Percentiles rank a stretch among this genome's conserved stretches.
phyloP scores from a whole-genome alignment of 2,329 filamentous ascomycete species.

The Westerdykella ornata region DNA sequence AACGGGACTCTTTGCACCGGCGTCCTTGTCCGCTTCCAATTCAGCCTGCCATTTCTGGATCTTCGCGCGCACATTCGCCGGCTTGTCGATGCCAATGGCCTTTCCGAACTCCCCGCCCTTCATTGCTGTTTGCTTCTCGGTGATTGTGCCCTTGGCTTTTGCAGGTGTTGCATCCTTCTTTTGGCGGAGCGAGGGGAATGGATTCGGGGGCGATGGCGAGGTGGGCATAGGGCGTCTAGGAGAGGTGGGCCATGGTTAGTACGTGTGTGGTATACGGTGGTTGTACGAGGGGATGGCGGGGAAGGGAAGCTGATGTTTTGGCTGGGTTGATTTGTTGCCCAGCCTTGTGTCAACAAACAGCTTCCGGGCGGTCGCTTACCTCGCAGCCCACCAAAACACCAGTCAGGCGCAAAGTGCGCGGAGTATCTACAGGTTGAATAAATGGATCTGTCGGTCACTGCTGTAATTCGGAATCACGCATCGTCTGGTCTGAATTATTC shows the following conservation, averaged over 20 bases:
- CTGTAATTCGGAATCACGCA: too few species aligned
- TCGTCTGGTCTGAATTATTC: too few species aligned
- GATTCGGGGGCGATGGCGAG: constrained; percentile 6
- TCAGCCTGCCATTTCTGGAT: constrained; percentile 80
- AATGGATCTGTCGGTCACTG: too few species aligned
- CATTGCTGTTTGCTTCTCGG: constrained; percentile 26
- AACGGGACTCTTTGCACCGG: constrained; percentile 11
- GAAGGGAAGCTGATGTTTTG: constrained; percentile 7
- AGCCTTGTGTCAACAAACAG: constrained; percentile 2
- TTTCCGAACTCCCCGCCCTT: constrained; percentile 36
- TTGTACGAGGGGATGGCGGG: constrained; percentile 5
- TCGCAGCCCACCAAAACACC: too few species aligned
- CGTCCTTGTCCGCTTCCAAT: constrained; percentile 53
- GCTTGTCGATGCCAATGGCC: constrained; percentile 37
- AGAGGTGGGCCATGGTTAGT: constrained; percentile 1
- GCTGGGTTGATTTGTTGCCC: not conserved
- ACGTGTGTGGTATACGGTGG: constrained; percentile 3
- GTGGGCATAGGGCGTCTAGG: constrained; percentile 7
- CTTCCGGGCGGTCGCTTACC: too few species aligned
- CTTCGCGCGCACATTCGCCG: constrained; percentile 59
- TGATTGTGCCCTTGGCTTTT: constrained; percentile 19
- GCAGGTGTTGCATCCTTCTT: constrained; percentile 26
- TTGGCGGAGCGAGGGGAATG: constrained; percentile 9
- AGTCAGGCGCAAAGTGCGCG: too few species aligned
- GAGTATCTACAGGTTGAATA: too few species aligned